phyloP scores from a whole-genome alignment of 2,329 filamentous ascomycete genomes.

The Alternaria solani region DNA sequence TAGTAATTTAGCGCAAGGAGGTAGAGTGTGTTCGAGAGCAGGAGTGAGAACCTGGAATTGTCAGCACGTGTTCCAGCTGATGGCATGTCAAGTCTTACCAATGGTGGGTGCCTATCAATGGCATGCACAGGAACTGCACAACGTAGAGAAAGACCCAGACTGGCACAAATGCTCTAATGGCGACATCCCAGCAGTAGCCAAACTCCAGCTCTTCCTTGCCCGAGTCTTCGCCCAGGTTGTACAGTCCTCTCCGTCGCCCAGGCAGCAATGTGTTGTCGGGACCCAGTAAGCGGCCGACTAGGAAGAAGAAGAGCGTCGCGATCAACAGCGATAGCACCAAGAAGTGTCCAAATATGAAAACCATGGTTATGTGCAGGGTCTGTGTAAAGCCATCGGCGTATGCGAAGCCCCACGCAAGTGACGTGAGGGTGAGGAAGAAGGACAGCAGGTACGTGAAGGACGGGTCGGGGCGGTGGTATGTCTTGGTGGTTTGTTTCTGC shows the following conservation, averaged over 20 bases:
- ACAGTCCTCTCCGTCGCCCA: constrained; percentile 64
- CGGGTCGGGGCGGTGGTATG: constrained; percentile 73
- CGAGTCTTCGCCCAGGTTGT: constrained; percentile 57
- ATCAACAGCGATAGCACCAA: constrained; percentile 66
- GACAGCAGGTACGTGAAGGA: constrained; percentile 75
- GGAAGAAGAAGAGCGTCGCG: constrained; percentile 69
- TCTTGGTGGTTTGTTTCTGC: constrained; percentile 70
- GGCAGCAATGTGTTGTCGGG: constrained; percentile 62
- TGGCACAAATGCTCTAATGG: constrained; percentile 72
- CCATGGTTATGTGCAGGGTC: constrained; percentile 56
- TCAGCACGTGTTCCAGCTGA: background rate
- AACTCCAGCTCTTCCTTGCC: constrained; percentile 69
- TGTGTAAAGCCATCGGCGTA: constrained; percentile 57
- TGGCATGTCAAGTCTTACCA: constrained; percentile 49
- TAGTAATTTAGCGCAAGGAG: constrained; percentile 72
- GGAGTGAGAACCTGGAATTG: constrained; percentile 58
- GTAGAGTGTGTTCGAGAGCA: constrained; percentile 72
- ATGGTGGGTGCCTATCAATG: constrained; percentile 63
- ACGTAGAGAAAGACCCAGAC: constrained; percentile 73
- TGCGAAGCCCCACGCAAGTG: constrained; percentile 66
- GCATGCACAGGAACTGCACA: constrained; percentile 72
- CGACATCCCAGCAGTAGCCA: constrained; percentile 75
- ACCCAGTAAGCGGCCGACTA: constrained; percentile 68
- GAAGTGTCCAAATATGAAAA: constrained; percentile 67
- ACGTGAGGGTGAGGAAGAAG: constrained; percentile 66